phyloP scores from a whole-genome alignment of 441 rosid genomes.

The Populus hybrid region DNA sequence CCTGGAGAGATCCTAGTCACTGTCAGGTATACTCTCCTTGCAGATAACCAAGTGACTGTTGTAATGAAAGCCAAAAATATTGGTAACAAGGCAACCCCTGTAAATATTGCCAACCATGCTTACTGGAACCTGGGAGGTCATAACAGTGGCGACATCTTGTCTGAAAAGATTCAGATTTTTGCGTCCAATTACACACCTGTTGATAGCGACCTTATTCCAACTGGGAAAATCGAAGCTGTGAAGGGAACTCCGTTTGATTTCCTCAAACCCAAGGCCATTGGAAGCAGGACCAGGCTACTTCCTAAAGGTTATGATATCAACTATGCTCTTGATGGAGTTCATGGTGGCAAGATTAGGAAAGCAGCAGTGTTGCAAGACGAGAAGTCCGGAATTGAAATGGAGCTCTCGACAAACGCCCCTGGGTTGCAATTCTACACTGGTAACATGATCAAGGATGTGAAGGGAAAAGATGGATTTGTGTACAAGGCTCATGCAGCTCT shows the following conservation, averaged over 20 bases:
- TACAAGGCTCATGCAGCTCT: constrained; percentile 60
- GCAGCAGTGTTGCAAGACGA: constrained; percentile 56
- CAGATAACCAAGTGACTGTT: too few species aligned
- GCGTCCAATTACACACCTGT: too few species aligned
- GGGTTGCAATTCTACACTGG: constrained; percentile 22
- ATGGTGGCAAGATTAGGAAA: constrained; percentile 33
- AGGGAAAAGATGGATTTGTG: constrained; percentile 67
- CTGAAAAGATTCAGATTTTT: too few species aligned
- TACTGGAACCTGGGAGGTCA: too few species aligned
- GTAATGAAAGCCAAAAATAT: too few species aligned
- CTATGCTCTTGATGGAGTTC: constrained; percentile 49
- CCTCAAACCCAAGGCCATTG: constrained; percentile 41
- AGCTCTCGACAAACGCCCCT: constrained; percentile 53
- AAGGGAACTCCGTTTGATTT: constrained; percentile 45
- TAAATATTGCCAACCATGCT: too few species aligned
- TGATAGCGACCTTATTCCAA: too few species aligned
- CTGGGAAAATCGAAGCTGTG: too few species aligned
- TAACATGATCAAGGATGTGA: constrained; percentile 39
- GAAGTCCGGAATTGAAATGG: constrained; percentile 66
- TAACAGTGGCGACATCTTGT: too few species aligned
- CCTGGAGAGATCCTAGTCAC: too few species aligned
- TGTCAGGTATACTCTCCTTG: too few species aligned
- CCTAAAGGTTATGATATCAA: constrained; percentile 75
- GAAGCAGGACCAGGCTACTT: constrained; percentile 50
- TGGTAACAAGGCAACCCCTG: too few species aligned